These are phyloP conservation scores for Ziziphus jujuba DNA, from an alignment of 306 rosid genomes.

Conservation along the genomic window DNA sequence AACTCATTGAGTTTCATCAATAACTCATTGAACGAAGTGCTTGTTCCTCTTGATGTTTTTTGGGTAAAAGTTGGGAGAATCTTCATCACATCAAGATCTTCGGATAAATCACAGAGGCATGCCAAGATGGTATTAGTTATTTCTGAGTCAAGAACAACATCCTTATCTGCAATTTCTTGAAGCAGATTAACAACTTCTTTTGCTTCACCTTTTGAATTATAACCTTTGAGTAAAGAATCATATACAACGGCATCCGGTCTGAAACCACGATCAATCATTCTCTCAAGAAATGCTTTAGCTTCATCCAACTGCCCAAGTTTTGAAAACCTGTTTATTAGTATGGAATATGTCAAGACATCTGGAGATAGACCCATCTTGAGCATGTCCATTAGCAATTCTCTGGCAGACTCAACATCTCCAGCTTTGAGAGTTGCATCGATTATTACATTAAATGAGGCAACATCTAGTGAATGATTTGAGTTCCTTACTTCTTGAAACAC, in stretches of 20 bases:
- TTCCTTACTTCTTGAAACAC: conserved; percentile 64
- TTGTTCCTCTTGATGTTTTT: conserved; percentile 38
- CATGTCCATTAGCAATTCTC: conserved; percentile 59
- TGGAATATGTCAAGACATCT: conserved; percentile 57
- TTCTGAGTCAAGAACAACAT: conserved; percentile 58
- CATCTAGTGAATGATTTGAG: conserved; percentile 45
- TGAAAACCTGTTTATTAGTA: conserved; percentile 53
- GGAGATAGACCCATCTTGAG: conserved; percentile 50
- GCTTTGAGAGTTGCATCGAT: conserved; percentile 66
- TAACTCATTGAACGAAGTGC: conserved; percentile 48
- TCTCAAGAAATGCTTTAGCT: conserved; percentile 56
- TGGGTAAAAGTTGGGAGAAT: conserved; percentile 58
- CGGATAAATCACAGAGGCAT: conserved; percentile 52
- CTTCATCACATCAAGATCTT: conserved; percentile 46
- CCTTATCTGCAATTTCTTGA: conserved; percentile 63
- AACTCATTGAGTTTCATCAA: conserved; percentile 46
- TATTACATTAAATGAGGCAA: conserved; percentile 60
- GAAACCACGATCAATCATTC: conserved; percentile 58
- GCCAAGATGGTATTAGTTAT: conserved; percentile 60
- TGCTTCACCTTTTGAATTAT: conserved; percentile 45
- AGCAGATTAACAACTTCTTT: conserved; percentile 55
- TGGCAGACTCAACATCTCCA: conserved; percentile 58
- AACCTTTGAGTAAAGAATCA: conserved; percentile 75
- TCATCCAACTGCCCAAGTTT: conserved; percentile 63
- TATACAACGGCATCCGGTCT: conserved; percentile 52